phyloP scores from a whole-genome alignment of 352 stramenopile genomes.

The Thraustotheca clavata region DNA sequence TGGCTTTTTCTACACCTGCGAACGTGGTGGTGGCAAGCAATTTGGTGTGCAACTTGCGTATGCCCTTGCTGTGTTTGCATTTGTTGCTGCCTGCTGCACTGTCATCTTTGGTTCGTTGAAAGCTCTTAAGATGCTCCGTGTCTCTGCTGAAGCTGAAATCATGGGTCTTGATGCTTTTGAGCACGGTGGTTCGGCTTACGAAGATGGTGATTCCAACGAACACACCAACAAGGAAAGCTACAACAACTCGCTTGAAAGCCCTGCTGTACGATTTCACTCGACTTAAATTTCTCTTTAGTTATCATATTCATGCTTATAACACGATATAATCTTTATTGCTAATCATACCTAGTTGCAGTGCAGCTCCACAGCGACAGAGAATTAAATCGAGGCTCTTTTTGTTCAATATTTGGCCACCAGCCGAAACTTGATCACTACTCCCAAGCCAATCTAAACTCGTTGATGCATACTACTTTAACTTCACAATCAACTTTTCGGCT shows the following conservation, averaged over 20 bases:
- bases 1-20: constrained; percentile 34
- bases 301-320: too few relatives aligned
- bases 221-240: not conserved
- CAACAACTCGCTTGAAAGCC: not conserved
- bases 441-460: too few relatives aligned
- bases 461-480: not conserved
- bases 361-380: too few relatives aligned
- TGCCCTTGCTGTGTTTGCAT: constrained; percentile 25
- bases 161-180: constrained; percentile 26
- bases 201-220: not conserved
- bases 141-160: constrained; percentile 22
- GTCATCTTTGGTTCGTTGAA: constrained; percentile 39
- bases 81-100: constrained; percentile 7
- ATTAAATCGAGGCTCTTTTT: too few relatives aligned
- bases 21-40: constrained; percentile 23
- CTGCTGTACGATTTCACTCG: not conserved
- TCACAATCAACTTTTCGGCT: not conserved
- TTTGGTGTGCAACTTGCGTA: constrained; percentile 31
- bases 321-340: too few relatives aligned
- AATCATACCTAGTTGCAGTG: too few relatives aligned
- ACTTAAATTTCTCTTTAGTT: too few relatives aligned
- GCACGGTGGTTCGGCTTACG: constrained; percentile 24
- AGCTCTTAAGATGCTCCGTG: constrained; percentile 20
- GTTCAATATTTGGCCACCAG: too few relatives aligned
- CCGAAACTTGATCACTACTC: too few relatives aligned